These are phyloP conservation scores for Termitomyces sp. DNA, from an alignment of 768 basidiomycete genomes.

Conservation along the genomic window DNA sequence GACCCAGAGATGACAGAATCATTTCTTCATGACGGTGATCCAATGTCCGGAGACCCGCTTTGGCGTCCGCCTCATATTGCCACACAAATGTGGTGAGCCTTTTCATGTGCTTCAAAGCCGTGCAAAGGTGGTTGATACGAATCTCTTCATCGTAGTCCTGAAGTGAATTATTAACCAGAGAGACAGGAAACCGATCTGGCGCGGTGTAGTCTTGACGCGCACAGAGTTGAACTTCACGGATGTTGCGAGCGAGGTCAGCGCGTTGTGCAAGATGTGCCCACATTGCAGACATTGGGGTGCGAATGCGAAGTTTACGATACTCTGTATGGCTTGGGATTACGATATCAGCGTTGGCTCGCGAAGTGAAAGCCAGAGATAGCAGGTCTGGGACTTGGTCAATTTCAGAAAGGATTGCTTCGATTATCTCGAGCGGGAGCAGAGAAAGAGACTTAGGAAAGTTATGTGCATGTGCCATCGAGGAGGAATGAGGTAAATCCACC, in stretches of 20 bases:
- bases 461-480: not conserved
- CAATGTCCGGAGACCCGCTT: slow-evolving; percentile 22
- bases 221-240: slow-evolving; percentile 41
- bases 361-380: slow-evolving; percentile 38
- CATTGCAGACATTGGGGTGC: slow-evolving; percentile 30
- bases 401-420: slow-evolving; percentile 40
- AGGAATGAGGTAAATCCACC: not conserved
- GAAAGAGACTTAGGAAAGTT: not conserved
- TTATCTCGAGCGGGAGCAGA: slow-evolving; percentile 33
- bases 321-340: slow-evolving; percentile 44
- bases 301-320: slow-evolving; percentile 43
- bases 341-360: slow-evolving; percentile 27
- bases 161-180: slow-evolving; percentile 23
- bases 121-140: slow-evolving; percentile 29
- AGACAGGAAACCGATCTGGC: slow-evolving; percentile 35
- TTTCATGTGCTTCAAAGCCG: slow-evolving; percentile 36
- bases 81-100: slow-evolving; percentile 38
- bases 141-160: slow-evolving; percentile 15
- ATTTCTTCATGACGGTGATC: slow-evolving; percentile 32
- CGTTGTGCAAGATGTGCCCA: slow-evolving; percentile 48
- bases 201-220: slow-evolving; percentile 28
- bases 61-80: slow-evolving; percentile 21
- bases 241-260: slow-evolving; percentile 40
- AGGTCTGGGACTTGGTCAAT: slow-evolving; percentile 36
- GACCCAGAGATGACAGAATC: slow-evolving; percentile 26